Conservation (phyloP, 2,329 filamentous ascomycete genomes). For the Diplodia scrobiculata region DNA sequence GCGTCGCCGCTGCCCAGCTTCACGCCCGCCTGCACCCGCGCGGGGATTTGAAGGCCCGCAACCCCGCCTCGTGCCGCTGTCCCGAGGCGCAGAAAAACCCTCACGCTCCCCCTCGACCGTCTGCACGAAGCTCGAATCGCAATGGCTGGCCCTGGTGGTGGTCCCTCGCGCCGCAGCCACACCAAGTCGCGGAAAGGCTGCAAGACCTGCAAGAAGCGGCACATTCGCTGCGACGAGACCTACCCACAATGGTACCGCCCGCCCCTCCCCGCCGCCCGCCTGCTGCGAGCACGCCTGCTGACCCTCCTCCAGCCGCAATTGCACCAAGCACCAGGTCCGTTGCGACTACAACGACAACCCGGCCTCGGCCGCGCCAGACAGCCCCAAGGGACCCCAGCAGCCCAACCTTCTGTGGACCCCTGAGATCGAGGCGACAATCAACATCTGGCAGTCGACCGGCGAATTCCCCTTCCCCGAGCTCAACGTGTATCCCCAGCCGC, state of each 20-base stretch:
- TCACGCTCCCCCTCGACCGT: constrained; percentile 20
- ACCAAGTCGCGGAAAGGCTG: constrained; percentile 99
- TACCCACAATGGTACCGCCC: constrained; percentile 87
- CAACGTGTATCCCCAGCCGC: constrained; percentile 71
- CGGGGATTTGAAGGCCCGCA: constrained; percentile 18
- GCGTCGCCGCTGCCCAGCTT: constrained; percentile 21
- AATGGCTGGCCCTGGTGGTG: constrained; percentile 94
- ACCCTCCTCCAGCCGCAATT: constrained; percentile 72
- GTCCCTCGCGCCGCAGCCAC: constrained; percentile 87
- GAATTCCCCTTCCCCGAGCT: constrained; percentile 84
- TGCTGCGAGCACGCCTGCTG: not conserved
- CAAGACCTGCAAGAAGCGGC: constrained; percentile 94
- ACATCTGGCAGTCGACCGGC: constrained; percentile 80
- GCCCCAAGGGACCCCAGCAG: constrained; percentile 54
- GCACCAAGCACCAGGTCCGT: constrained; percentile 97
- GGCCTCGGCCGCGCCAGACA: constrained; percentile 62
- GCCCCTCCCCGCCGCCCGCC: not conserved
- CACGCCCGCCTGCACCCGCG: constrained; percentile 13
- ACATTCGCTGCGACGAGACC: constrained; percentile 96
- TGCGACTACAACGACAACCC: constrained; percentile 96
- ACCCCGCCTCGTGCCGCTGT: constrained; percentile 19
- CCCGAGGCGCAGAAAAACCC: constrained; percentile 17
- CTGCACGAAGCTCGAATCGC: constrained; percentile 14
- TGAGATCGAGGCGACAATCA: constrained; percentile 77
- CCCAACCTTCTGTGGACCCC: constrained; percentile 79